Evolutionary conservation across 2,329 filamentous ascomycete genomes (phyloP).

Genomic region (Ophiostoma sp.): DNA sequence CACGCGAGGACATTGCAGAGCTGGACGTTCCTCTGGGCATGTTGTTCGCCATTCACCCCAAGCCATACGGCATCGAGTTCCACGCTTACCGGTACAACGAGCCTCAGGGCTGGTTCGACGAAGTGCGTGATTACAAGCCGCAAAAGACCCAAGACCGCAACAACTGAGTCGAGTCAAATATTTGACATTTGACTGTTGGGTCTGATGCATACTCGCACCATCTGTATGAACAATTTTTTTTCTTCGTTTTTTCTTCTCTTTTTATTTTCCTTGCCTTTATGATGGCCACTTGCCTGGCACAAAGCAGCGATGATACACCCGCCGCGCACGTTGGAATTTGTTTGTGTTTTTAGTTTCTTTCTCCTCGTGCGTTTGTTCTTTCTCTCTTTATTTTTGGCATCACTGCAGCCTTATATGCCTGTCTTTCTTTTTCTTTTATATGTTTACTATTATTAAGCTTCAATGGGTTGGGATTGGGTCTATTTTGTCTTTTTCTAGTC

Average conservation of each 20-base stretch:
- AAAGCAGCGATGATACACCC: background rate
- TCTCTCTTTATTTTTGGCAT: background rate
- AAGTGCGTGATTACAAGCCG: constrained; percentile 77
- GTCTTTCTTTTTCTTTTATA: background rate
- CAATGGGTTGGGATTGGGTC: background rate
- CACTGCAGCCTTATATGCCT: constrained; percentile 4
- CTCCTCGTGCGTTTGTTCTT: background rate
- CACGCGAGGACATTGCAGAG: constrained; percentile 85
- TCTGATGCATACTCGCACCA: background rate
- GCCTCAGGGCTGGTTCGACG: constrained; percentile 71
- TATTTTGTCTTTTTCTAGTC: background rate
- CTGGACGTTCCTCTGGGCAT: constrained; percentile 91
- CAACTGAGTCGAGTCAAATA: constrained; percentile 26
- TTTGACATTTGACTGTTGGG: background rate
- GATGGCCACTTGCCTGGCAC: background rate
- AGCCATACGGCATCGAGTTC: constrained; percentile 96
- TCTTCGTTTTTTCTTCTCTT: background rate
- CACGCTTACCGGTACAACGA: constrained; percentile 91
- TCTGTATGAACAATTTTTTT: background rate
- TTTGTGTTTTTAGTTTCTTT: constrained; percentile 2
- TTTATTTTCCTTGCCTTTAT: background rate
- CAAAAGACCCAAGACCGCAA: constrained; percentile 49
- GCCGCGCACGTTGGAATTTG: background rate
- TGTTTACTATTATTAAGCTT: background rate
- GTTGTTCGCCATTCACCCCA: constrained; percentile 91